These are phyloP conservation scores for Amaranthus hypochondriacus DNA, from an alignment of 148 eudicot genomes.

Conservation along the genomic window DNA sequence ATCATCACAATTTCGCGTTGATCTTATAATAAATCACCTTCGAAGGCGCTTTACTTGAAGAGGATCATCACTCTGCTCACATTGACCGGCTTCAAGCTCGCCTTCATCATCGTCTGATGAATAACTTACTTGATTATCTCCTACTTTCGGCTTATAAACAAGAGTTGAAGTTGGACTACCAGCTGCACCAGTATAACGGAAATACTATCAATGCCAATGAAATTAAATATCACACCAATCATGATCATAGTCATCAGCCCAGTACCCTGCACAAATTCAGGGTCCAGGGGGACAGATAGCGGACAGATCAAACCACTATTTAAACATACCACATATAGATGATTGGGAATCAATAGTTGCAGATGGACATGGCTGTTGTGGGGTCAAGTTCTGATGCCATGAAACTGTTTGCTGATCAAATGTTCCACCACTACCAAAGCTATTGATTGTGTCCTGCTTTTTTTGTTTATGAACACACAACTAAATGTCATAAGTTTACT, in stretches of 20 bases:
- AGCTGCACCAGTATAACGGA: conserved; percentile 26
- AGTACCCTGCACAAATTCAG: background rate
- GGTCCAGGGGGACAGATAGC: too few relatives aligned
- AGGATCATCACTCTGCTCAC: conserved; percentile 58
- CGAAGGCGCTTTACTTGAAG: conserved; percentile 47
- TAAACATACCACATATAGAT: conserved; percentile 65
- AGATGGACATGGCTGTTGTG: conserved; percentile 39
- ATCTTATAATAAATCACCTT: conserved; percentile 37
- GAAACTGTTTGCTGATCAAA: conserved; percentile 22
- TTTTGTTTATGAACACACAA: background rate
- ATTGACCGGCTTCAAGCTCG: conserved; percentile 66
- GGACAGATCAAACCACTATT: too few relatives aligned
- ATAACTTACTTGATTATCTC: conserved; percentile 57
- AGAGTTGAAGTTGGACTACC: conserved; percentile 65
- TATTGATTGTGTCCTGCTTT: conserved; percentile 45
- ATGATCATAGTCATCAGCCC: too few relatives aligned
- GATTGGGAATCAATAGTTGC: conserved; percentile 68
- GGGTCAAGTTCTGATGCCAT: conserved; percentile 43
- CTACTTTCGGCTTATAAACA: conserved; percentile 36
- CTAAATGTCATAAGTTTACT: background rate
- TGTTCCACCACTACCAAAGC: conserved; percentile 33
- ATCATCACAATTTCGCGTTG: too few relatives aligned
- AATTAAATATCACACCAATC: background rate
- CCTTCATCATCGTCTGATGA: conserved; percentile 82
- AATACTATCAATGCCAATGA: background rate